A percentile compares a stretch with the other conserved stretches of the same genome.
Evolutionary conservation across 768 basidiomycete species (phyloP).

Genomic region (Russula dissimulans): DNA sequence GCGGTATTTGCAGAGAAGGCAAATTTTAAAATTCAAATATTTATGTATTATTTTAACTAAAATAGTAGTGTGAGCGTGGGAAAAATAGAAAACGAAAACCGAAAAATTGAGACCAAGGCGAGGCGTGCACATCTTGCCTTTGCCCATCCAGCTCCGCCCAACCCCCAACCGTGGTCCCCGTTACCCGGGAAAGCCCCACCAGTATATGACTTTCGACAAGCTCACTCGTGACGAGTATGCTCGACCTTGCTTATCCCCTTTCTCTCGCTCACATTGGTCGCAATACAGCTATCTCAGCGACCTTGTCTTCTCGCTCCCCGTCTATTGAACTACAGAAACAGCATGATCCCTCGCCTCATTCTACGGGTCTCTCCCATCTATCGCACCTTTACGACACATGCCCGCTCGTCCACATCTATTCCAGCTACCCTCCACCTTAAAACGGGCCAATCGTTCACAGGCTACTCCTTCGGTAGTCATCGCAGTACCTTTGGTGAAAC

Average conservation of each 20-base stretch:
- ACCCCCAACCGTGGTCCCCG: neutral
- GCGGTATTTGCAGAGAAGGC: too few species aligned
- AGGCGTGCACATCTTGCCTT: neutral
- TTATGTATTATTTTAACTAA: too few species aligned
- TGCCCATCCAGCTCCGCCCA: neutral
- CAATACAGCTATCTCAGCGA: slow-evolving; percentile 73
- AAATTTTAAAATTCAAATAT: too few species aligned
- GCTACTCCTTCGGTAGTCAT: slow-evolving; percentile 82
- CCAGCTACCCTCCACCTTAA: slow-evolving; percentile 90
- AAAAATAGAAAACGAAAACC: neutral
- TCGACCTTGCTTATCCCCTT: neutral
- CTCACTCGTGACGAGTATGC: slow-evolving; percentile 85
- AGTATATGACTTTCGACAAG: slow-evolving; percentile 75
- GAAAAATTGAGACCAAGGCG: neutral
- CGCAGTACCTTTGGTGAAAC: slow-evolving; percentile 91
- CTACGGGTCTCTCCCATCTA: slow-evolving; percentile 40
- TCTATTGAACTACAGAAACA: slow-evolving; percentile 24
- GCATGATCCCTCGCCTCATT: slow-evolving; percentile 52
- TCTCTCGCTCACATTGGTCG: slow-evolving; percentile 22
- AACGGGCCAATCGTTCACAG: slow-evolving; percentile 86
- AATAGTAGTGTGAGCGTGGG: too few species aligned
- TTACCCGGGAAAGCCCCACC: neutral
- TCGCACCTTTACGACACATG: slow-evolving; percentile 62
- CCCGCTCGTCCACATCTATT: slow-evolving; percentile 32
- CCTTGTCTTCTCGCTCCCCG: slow-evolving; percentile 73